Percentiles rank a stretch among this genome's conserved stretches.
Evolutionary conservation across 202 grass and related monocot genomes (phyloP).

Genomic region (Eragrostis tef): DNA sequence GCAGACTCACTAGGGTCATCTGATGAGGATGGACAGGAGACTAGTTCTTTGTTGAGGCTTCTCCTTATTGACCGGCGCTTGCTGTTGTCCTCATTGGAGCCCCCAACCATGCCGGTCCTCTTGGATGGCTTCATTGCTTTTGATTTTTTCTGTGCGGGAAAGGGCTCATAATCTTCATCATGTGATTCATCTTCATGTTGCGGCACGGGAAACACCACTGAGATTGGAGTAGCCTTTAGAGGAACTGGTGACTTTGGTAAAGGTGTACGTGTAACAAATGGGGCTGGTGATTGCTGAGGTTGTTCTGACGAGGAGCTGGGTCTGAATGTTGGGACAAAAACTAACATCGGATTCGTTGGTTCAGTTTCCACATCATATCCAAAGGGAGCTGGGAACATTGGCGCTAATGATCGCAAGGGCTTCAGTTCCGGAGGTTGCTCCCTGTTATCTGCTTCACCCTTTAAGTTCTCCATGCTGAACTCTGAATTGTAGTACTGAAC

Average conservation of each 20-base stretch:
- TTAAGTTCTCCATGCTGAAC: conserved; percentile 30
- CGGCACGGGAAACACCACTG: conserved; percentile 9
- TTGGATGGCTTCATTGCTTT: conserved; percentile 14
- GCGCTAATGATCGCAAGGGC: conserved; percentile 56
- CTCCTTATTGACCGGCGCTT: conserved; percentile 53
- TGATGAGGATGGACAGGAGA: conserved; percentile 38
- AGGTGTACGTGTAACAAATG: conserved; percentile 9
- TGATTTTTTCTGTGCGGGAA: conserved; percentile 6
- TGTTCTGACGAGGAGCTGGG: background rate
- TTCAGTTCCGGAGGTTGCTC: conserved; percentile 44
- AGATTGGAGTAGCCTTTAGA: conserved; percentile 45
- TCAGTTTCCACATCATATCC: conserved; percentile 48
- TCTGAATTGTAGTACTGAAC: conserved; percentile 14
- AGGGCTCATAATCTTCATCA: conserved; percentile 35
- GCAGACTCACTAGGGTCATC: conserved; percentile 42
- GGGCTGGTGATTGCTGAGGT: conserved; percentile 16
- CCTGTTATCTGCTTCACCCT: conserved; percentile 32
- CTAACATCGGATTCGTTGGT: conserved; percentile 36
- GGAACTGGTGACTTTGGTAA: conserved; percentile 22
- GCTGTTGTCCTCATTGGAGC: conserved; percentile 28
- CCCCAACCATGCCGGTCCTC: background rate
- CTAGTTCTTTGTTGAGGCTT: conserved; percentile 44
- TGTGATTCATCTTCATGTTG: conserved; percentile 9
- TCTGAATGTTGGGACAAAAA: conserved; percentile 44
- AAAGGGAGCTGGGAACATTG: conserved; percentile 53